phyloP scores from a whole-genome alignment of 2,329 filamentous ascomycete genomes.

The Ceratocystis huliohia region DNA sequence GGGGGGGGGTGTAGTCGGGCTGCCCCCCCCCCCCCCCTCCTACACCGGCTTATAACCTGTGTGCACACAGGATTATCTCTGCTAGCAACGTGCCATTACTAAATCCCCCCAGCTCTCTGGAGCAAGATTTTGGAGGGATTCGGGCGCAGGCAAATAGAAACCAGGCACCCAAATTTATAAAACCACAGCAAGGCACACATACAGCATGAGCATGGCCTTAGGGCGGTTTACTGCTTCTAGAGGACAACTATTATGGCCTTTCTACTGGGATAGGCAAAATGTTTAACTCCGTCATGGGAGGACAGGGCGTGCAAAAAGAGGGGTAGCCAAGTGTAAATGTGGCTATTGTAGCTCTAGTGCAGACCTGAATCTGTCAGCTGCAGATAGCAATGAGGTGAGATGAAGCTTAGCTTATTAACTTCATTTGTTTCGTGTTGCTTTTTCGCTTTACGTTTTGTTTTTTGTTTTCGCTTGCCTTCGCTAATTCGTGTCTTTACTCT shows the following conservation, averaged over 20 bases:
- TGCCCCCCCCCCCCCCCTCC: too few relatives aligned
- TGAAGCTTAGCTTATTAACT: background rate
- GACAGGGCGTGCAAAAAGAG: too few relatives aligned
- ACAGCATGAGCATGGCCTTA: background rate
- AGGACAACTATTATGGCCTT: background rate
- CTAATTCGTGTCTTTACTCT: too few relatives aligned
- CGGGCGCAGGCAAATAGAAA: background rate
- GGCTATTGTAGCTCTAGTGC: background rate
- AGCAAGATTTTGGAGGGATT: too few relatives aligned
- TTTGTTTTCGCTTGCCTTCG: background rate
- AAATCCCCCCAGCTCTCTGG: too few relatives aligned
- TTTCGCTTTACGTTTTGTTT: background rate
- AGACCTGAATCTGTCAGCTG: background rate
- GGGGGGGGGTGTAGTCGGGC: background rate
- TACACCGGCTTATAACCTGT: too few relatives aligned
- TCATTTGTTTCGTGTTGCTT: background rate
- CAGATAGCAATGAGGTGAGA: background rate
- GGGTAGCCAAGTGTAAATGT: background rate
- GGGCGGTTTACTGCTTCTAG: background rate
- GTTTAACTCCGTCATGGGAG: background rate
- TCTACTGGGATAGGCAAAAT: background rate
- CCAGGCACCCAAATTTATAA: background rate
- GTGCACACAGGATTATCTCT: too few relatives aligned
- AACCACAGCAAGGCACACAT: background rate
- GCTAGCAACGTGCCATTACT: too few relatives aligned